phyloP scores from a whole-genome alignment of 257 asterid genomes.

The Cinchona pubescens region DNA sequence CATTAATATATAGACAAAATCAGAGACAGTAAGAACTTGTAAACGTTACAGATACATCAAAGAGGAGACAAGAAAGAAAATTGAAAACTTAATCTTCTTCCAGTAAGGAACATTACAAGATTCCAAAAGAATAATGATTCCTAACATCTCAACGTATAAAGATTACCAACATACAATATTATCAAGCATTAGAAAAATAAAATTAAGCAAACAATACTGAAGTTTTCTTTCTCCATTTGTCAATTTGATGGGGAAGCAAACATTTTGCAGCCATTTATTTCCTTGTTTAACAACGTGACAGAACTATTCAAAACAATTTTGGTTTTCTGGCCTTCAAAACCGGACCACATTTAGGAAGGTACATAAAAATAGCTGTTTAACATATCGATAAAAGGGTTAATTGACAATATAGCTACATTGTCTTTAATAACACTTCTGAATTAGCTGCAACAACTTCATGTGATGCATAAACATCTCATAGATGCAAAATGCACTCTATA shows the following conservation, averaged over 20 bases:
- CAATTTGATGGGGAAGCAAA: neutral
- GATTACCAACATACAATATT: neutral
- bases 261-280: neutral
- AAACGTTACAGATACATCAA: neutral
- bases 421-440: neutral
- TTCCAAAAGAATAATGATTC: neutral
- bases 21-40: neutral
- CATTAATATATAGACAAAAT: neutral
- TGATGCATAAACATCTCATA: neutral
- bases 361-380: neutral
- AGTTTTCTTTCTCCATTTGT: neutral
- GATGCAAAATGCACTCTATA: neutral
- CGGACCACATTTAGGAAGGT: neutral
- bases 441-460: neutral
- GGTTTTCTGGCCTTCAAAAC: neutral
- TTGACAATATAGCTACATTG: neutral
- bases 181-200: neutral
- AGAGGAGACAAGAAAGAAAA: neutral
- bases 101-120: neutral
- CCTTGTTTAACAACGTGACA: neutral
- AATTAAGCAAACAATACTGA: neutral
- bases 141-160: neutral
- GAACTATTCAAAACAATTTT: neutral
- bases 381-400: neutral
- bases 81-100: neutral